phyloP scores from a whole-genome alignment of 208 protist species.

The Crithidia sp. region DNA sequence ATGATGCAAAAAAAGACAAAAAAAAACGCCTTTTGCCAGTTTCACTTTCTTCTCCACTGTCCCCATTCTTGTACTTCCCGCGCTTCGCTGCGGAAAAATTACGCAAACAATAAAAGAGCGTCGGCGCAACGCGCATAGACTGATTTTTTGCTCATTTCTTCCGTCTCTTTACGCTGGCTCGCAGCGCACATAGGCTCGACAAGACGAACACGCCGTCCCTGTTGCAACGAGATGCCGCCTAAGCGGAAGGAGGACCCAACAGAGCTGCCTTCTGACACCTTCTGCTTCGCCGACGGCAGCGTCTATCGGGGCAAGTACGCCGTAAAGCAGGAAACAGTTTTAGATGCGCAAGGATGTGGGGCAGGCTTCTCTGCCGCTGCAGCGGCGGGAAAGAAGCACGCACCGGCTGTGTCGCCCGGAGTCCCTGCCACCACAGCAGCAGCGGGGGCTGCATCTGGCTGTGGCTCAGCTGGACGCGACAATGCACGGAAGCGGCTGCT shows the following conservation, averaged over 20 bases:
- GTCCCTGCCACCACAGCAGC: not conserved
- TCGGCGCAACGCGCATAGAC: too few relatives aligned
- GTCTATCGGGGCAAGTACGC: constrained; percentile 65
- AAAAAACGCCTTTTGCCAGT: too few relatives aligned
- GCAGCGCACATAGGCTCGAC: too few relatives aligned
- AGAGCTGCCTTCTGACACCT: constrained; percentile 52
- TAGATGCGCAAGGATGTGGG: constrained; percentile 10
- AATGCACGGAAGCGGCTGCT: constrained; percentile 34
- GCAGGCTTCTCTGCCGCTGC: constrained; percentile 1
- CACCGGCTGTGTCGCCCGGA: not conserved
- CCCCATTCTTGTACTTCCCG: too few relatives aligned
- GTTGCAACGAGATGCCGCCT: constrained; percentile 39
- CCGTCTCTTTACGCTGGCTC: too few relatives aligned
- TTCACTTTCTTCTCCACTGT: too few relatives aligned
- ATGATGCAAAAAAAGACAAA: too few relatives aligned
- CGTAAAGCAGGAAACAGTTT: constrained; percentile 28
- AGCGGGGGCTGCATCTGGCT: not conserved
- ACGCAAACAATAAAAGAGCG: too few relatives aligned
- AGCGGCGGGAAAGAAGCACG: constrained; percentile 21
- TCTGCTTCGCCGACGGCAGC: constrained; percentile 74
- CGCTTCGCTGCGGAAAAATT: too few relatives aligned
- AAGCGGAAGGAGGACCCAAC: constrained; percentile 78
- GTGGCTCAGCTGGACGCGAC: constrained; percentile 14
- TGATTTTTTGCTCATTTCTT: too few relatives aligned
- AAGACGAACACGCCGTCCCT: not conserved